Conservation (phyloP, 345 rosid genomes). For the Dimocarpus longan region DNA sequence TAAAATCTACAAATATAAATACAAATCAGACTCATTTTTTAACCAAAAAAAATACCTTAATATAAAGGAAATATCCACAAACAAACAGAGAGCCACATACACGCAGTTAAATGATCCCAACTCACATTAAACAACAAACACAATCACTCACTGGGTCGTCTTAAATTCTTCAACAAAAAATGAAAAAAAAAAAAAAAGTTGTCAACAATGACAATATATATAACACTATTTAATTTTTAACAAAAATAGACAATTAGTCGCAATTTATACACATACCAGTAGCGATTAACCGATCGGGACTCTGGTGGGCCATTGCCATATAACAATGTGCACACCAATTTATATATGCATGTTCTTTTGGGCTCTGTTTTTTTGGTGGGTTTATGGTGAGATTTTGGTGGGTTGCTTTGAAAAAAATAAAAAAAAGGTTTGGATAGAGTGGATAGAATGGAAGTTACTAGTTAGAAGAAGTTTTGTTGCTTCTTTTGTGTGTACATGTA, state of each 20-base stretch:
- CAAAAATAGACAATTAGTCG: neutral
- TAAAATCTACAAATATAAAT: neutral
- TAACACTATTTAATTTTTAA: neutral
- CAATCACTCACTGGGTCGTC: neutral
- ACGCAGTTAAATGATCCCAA: neutral
- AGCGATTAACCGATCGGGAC: slow-evolving; percentile 32
- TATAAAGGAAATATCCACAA: neutral
- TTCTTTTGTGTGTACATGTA: neutral
- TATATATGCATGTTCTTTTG: neutral
- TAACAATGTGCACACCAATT: neutral
- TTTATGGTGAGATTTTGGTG: slow-evolving; percentile 20
- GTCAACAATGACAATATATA: neutral
- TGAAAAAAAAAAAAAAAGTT: neutral
- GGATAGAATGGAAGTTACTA: slow-evolving; percentile 18
- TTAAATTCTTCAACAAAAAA: neutral
- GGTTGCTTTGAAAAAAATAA: neutral
- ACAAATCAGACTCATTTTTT: neutral
- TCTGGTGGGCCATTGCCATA: slow-evolving; percentile 21
- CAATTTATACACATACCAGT: slow-evolving; percentile 26
- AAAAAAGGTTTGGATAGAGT: neutral
- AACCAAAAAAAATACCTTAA: neutral
- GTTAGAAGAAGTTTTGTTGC: neutral
- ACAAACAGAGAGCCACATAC: neutral
- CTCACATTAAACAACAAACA: neutral
- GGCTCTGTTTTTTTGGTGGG: slow-evolving; percentile 18